Conservation (phyloP, 2,329 filamentous ascomycete genomes). For the Colletotrichum sp. region DNA sequence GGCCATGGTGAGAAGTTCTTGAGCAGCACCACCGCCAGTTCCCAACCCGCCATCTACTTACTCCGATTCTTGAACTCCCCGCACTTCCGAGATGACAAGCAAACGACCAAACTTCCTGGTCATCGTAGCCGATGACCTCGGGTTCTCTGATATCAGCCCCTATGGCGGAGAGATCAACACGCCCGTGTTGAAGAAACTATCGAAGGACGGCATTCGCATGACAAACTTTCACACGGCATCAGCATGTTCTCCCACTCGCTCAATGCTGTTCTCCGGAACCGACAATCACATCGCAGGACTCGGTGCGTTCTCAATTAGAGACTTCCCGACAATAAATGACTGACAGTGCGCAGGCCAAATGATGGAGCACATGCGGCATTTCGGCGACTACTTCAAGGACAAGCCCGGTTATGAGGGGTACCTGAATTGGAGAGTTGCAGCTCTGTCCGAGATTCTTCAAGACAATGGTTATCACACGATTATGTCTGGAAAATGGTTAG, state of each 20-base stretch:
- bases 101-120: conserved; percentile 35
- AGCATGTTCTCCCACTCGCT: conserved; percentile 61
- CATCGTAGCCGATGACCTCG: conserved; percentile 38
- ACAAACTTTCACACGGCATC: conserved; percentile 65
- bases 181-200: conserved; percentile 41
- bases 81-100: background rate
- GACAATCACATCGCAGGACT: conserved; percentile 60
- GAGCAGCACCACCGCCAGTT: background rate
- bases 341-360: conserved; percentile 37
- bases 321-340: background rate
- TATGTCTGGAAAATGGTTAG: conserved; percentile 36
- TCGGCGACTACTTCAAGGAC: conserved; percentile 1
- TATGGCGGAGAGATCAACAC: conserved; percentile 38
- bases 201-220: conserved; percentile 53
- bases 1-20: background rate
- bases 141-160: conserved; percentile 33
- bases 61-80: background rate
- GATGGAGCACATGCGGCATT: conserved; percentile 40
- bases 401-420: conserved; percentile 36
- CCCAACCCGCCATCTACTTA: background rate
- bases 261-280: conserved; percentile 66
- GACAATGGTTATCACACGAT: conserved; percentile 35
- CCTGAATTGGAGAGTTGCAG: conserved; percentile 32
- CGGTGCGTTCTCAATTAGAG: conserved; percentile 30
- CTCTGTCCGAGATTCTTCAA: conserved; percentile 30